Evolutionary conservation across 2,329 filamentous ascomycete species (phyloP), one percentile per base, ranked within the genome.

Genomic region (Ceratocystis eucalypticola): DNA sequence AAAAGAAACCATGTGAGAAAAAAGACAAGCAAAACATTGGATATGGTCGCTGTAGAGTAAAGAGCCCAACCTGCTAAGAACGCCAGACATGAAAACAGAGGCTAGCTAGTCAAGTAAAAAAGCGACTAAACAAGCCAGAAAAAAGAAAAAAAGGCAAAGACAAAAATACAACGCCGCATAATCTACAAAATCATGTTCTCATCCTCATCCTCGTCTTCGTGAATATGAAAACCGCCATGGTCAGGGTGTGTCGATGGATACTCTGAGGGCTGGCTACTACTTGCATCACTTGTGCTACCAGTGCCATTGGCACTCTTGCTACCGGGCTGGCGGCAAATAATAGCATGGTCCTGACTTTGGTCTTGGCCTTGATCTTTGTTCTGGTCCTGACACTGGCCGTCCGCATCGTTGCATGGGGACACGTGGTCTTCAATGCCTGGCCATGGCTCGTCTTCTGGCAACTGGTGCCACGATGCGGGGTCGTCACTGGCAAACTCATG

Each of bases 401-500:
- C 78, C 44, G 79, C 72, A 66, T 84, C 83, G 70, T 84, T 82
- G 1, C 75, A 77, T 63, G 83, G 78, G 0, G 76, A 77, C 69
- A 77, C 75, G 22, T 74, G 74, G 66, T 81, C 82, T 68, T 84
- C 81, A 62, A 84, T 81, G 7, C 82, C 82, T 0, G 78, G 80
- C 80, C 82, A 83, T 1, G 78, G 77, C 68, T 84, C 79, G 68
- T 85, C 83, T 70, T 84, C 81, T 0, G 80, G 80, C 28, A 76
- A 69, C 67, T 72, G 74, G 53, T 65, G 62, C 61, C 62, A 67
- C 44, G 44, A 65, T 15, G 20, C 53, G 15, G 33, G 50, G 33
- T 48, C 17, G 15, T 57, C 63, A 22, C 63, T 55, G 61, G 41
- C 44, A 30, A 59, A 37, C 55, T 33, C 28, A 5, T 59, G 28